Evolutionary conservation across 2,329 filamentous ascomycete genomes (phyloP).

Genomic region (Nigrospora osmanthi): DNA sequence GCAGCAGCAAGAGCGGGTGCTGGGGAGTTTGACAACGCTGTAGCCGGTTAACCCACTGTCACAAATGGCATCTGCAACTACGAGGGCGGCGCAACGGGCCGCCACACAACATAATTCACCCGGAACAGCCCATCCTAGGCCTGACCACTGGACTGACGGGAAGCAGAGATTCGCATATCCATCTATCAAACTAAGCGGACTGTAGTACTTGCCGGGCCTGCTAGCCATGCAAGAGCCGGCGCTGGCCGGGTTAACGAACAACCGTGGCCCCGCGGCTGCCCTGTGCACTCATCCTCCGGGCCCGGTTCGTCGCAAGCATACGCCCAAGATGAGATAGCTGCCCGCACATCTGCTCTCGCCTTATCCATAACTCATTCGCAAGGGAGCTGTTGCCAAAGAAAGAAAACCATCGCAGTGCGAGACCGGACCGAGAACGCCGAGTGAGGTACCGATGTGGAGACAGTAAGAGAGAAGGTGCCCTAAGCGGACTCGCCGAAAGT

Average conservation of each 20-base stretch:
- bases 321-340: background rate
- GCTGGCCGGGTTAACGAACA: no score
- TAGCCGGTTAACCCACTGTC: no score
- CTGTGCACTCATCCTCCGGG: no score
- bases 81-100: no score
- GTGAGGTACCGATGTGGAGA: background rate
- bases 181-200: background rate
- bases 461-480: slow-evolving; percentile 5
- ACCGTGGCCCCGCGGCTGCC: no score
- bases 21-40: no score
- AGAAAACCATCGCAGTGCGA: background rate
- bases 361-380: background rate
- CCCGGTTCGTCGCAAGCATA: background rate
- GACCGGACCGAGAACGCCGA: slow-evolving; percentile 5
- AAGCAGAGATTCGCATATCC: background rate
- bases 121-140: no score
- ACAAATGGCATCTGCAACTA: no score
- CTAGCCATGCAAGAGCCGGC: no score
- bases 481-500: slow-evolving; percentile 66
- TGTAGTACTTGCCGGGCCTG: background rate
- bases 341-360: background rate
- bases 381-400: background rate
- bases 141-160: background rate
- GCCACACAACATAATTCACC: no score
- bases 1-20: no score